Base-by-base conservation (phyloP, 2,329 filamentous ascomycete genomes). In the Conoideocrella luteorostrata region DNA sequence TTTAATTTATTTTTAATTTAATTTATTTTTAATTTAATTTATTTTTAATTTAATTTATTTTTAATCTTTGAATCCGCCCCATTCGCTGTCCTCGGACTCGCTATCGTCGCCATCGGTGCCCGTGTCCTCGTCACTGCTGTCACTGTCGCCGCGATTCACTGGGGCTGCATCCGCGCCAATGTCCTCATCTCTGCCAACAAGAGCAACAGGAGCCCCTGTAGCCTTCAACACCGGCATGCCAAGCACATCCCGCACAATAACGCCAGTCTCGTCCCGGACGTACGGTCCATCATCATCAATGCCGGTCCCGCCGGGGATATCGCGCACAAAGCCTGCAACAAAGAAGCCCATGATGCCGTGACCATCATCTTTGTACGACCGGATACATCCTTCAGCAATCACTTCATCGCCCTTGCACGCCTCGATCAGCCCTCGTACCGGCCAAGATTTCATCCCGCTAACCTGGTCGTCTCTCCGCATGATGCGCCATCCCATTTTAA, bases 291-390 rank as follows among this genome's bases (percentile, higher is more conserved):
- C 61, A 46, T 78, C 62, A 33, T 43, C 48, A 10, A 44, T 46
- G 32, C 11, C 45, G 6, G 33, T 43, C 2, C 22, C 43, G 9
- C 41, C 44, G 22, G 39, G 47, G 28, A 39, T 43, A 21, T 55
- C 58, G 26, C 62, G 59, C 3, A 88, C 75, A 63, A 98, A 95
- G 0, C 77, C 88, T n/a, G 81, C 88, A 17, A 96, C 86, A 55
- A 98, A 98, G 65, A 98, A 97, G 0, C 93, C 91, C 78, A 96
- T 95, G 1, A 90, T 86, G 0, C 89, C 88, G 50, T 85, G 78
- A 9, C 82, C 82, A 53, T 91, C 88, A 21, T 80, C 86, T 54
- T 90, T 86, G 62, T 86, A 83, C 24, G 88, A 87, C 46, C 91
- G 74, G 44, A 96, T 84, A 57, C 89, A 95, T 3, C 77, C 86